Conservation (phyloP, 2,329 filamentous ascomycete species). For the Graphilbum sp. region DNA sequence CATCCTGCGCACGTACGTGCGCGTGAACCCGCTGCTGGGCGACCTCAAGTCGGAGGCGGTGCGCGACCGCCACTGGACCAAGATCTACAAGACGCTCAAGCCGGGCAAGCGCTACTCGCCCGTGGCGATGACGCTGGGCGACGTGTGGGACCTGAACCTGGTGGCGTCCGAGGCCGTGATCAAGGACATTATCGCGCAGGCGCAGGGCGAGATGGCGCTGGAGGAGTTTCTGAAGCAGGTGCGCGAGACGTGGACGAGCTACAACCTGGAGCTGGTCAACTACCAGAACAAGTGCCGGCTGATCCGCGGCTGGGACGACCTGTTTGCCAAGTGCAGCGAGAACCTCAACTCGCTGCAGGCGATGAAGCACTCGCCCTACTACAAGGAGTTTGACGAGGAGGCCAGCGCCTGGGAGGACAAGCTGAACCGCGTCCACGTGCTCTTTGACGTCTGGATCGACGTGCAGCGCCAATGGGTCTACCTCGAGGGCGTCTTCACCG, state of each 20-base stretch:
- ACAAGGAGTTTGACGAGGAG: constrained; percentile 98
- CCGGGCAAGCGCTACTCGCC: constrained; percentile 89
- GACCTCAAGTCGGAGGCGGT: constrained; percentile 96
- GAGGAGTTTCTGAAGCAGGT: constrained; percentile 97
- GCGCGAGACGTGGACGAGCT: constrained; percentile 91
- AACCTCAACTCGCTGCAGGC: constrained; percentile 94
- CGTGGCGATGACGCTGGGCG: constrained; percentile 88
- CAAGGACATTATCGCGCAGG: constrained; percentile 84
- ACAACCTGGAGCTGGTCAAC: constrained; percentile 82
- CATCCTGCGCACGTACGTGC: constrained; percentile 72
- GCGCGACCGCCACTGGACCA: constrained; percentile 89
- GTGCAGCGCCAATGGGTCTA: constrained; percentile 99
- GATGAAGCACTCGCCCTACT: constrained; percentile 98
- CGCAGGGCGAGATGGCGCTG: constrained; percentile 93
- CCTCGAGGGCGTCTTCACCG: constrained; percentile 94
- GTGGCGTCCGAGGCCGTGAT: constrained; percentile 76
- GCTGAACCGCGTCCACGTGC: constrained; percentile 86
- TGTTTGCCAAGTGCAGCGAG: constrained; percentile 97
- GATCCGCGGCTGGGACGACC: constrained; percentile 93
- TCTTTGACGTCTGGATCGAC: constrained; percentile 99
- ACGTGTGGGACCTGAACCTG: constrained; percentile 95
- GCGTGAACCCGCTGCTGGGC: constrained; percentile 73
- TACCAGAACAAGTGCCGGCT: constrained; percentile 98
- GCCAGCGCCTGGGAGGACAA: constrained; percentile 96
- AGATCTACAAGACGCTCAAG: constrained; percentile 91